Base-by-base conservation (phyloP, 2,329 filamentous ascomycete species). In the Remersonia thermophila region DNA sequence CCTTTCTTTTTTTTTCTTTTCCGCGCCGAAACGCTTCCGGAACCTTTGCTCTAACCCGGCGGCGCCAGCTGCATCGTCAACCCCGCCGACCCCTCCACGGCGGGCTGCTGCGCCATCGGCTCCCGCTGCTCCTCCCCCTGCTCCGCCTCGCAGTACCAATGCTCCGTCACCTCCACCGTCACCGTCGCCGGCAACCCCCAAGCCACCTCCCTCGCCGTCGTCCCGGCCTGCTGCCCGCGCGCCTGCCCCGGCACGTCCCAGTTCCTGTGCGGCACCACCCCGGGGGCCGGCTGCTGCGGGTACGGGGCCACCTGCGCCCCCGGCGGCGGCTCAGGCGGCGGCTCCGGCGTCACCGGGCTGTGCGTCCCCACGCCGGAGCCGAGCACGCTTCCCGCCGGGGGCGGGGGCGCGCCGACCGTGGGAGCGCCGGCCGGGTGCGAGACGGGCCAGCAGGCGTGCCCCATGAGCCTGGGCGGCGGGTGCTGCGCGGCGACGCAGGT, bases 401-500 rank as follows among this genome's bases (percentile, higher is more conserved):
- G n/a, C 13, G 53, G 55, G 27, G 32, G 39, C 27, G 52, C 47
- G 7, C 8, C 30, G 3, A 45, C 51, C 7, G 5, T 23, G 5
- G 46, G 51, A 11, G 45, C 57, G 14, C 67, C 65, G 45, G 63
- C 43, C 1, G 69, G 66, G 35, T 58, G 59, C 9, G 46, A 41
- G 30, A 59, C 60, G 16, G 61, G 58, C 44, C 49, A 56, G 32
- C 72, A 63, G 45, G 56, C 56, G 16, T 74, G 70, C 45, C 54
- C 65, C 13, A 25, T 39, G 7, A 47, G 38, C 2, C 57, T 66
- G 18, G 67, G 69, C 38, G 62, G 62, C 13, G 58, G 68, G 9
- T 76, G 71, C 50, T 76, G 71, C 49, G 51, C 60, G 37, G 48
- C 55, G 7, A 60, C 60, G 1, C 56, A 62, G 39, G 44, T 50